Conservation (phyloP, 495 filamentous ascomycete genomes). For the Tetracladium setigerum region DNA sequence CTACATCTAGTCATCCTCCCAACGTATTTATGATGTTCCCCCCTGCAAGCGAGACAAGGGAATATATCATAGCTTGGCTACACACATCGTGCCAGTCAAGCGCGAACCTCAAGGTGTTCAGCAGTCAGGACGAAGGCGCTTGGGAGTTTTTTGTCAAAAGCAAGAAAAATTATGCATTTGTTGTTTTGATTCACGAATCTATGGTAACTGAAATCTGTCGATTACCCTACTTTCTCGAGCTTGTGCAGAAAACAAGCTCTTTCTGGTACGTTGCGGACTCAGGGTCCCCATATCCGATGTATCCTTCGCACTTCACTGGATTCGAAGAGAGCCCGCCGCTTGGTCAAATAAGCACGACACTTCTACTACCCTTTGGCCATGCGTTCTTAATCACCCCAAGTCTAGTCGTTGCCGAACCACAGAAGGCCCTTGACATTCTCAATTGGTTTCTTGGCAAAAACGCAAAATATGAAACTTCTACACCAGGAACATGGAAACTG, state of each 20-base stretch:
- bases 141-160: slow-evolving; percentile 15
- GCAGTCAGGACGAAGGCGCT: slow-evolving; percentile 13
- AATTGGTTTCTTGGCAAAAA: slow-evolving; percentile 41
- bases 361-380: slow-evolving; percentile 50
- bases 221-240: slow-evolving; percentile 2
- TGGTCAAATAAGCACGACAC: slow-evolving; percentile 18
- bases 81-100: not conserved
- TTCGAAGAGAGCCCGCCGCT: not conserved
- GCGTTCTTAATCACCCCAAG: slow-evolving; percentile 59
- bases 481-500: slow-evolving; percentile 33
- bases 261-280: slow-evolving; percentile 17
- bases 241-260: not conserved
- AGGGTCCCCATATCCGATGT: slow-evolving; percentile 4
- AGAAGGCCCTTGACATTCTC: slow-evolving; percentile 42
- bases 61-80: slow-evolving; percentile 14
- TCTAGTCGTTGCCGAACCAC: slow-evolving; percentile 44
- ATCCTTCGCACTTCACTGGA: not conserved
- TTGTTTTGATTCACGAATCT: slow-evolving; percentile 20
- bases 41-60: not conserved
- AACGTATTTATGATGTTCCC: slow-evolving; percentile 19
- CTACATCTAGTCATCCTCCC: not conserved
- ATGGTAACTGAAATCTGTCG: slow-evolving; percentile 2
- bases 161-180: not conserved
- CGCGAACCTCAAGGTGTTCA: slow-evolving; percentile 8
- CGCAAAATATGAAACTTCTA: slow-evolving; percentile 19